Conservation (phyloP, 2,329 filamentous ascomycete genomes). For the Teratosphaeria pseudoeucalypti region DNA sequence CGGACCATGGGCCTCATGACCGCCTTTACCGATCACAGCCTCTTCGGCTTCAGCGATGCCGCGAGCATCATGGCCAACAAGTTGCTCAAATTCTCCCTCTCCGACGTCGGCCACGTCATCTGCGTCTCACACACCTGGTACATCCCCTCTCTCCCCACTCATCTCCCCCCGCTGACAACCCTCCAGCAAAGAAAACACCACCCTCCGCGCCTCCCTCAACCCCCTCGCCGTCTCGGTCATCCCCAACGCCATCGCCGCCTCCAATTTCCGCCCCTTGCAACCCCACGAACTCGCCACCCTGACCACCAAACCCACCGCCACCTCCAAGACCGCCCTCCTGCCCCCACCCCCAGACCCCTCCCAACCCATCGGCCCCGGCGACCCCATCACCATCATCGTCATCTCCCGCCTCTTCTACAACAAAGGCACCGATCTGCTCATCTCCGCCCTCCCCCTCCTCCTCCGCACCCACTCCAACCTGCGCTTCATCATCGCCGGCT, state of each 20-base stretch:
- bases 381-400: constrained; percentile 90
- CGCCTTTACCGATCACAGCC: constrained; percentile 92
- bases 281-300: constrained; percentile 22
- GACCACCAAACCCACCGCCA: background rate
- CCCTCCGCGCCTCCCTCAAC: constrained; percentile 84
- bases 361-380: constrained; percentile 65
- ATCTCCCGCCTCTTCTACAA: constrained; percentile 98
- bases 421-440: constrained; percentile 94
- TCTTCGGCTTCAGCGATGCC: constrained; percentile 95
- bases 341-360: constrained; percentile 43
- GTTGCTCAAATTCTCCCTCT: constrained; percentile 86
- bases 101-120: constrained; percentile 95
- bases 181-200: constrained; percentile 91
- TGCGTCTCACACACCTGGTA: constrained; percentile 98
- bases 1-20: constrained; percentile 92
- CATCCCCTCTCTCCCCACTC: constrained; percentile 1
- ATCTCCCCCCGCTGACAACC: constrained; percentile 12
- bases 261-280: constrained; percentile 75
- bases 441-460: constrained; percentile 87
- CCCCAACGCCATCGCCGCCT: constrained; percentile 91
- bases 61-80: constrained; percentile 96
- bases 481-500: constrained; percentile 92
- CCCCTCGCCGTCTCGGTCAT: constrained; percentile 97
- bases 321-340: constrained; percentile 27
- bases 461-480: constrained; percentile 83